Evolutionary conservation across 176 grass and related monocot genomes (phyloP), one percentile per base, ranked within the genome.

Genomic region (Oryza brachyantha): DNA sequence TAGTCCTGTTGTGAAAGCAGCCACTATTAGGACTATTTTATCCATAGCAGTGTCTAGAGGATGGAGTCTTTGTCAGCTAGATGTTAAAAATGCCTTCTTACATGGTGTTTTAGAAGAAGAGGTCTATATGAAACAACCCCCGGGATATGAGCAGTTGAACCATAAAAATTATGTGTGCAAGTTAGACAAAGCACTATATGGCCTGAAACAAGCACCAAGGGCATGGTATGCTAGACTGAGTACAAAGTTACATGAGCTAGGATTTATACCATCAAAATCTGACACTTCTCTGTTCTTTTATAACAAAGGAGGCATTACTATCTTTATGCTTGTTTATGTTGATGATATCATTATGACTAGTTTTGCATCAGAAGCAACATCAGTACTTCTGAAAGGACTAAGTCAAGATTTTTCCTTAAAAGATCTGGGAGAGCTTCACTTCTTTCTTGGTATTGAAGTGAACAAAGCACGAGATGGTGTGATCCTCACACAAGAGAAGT

Each of bases 401-500:
- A 9, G 12, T 2, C 1, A 2, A 3, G 52, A 21, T 3, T 24
- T 57, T 57, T 5, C 21, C 1, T 4, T 57, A 0, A 57, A 57
- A 3, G 21, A 57, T 2, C 6, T 57, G 0, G 52, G 52, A 0
- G 52, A 57, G 5, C 8, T 38, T 6, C 14, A 64, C 6, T 64
- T 31, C 5, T 64, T 64, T 7, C 5, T 32, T 1, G 61, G 28
- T 0, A 12, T 64, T 0, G 6, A 32, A 0, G 28, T 32, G 1
- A 14, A 17, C 1, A 31, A 17, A 0, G 8, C 0, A 14, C 0
- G 0, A n/a, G n/a, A n/a, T n/a, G n/a, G n/a, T n/a, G 2, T 61
- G 9, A n/a, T n/a, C n/a, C 1, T 64, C 0, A 12, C 5, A 4
- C 28, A 64, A 17, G 27, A 5, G 1, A 32, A 17, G 3, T 61